These are phyloP conservation scores for Didymella glomerata DNA, from an alignment of 2,329 filamentous ascomycete genomes.

Conservation along the genomic window DNA sequence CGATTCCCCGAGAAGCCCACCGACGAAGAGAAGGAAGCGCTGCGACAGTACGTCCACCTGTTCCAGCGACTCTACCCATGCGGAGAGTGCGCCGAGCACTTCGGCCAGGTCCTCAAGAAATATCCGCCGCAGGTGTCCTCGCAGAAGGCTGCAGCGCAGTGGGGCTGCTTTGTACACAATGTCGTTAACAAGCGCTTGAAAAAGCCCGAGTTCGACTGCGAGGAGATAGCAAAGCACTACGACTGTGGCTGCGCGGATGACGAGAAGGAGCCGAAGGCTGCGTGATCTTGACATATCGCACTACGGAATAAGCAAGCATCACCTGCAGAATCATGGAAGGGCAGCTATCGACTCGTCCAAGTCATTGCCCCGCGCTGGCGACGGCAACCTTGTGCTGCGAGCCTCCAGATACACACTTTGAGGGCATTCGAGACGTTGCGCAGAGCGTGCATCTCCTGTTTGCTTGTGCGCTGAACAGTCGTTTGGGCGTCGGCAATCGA, in stretches of 20 bases:
- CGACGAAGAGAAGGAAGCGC: constrained; percentile 65
- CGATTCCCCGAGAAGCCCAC: constrained; percentile 71
- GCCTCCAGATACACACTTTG: background rate
- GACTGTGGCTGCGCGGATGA: constrained; percentile 71
- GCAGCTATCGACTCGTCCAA: constrained; percentile 10
- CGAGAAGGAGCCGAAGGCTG: constrained; percentile 42
- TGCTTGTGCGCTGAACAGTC: background rate
- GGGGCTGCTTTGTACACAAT: constrained; percentile 73
- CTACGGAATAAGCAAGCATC: constrained; percentile 25
- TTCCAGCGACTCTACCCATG: constrained; percentile 72
- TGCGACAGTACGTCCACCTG: constrained; percentile 68
- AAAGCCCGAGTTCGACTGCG: constrained; percentile 70
- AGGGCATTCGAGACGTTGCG: background rate
- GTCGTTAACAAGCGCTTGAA: constrained; percentile 69
- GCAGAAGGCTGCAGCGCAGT: constrained; percentile 68
- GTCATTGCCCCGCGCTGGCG: constrained; percentile 3
- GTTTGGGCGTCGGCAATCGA: background rate
- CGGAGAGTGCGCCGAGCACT: constrained; percentile 72
- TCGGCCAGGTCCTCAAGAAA: constrained; percentile 66
- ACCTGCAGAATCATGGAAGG: constrained; percentile 20
- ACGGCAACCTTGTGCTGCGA: background rate
- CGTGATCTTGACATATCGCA: constrained; percentile 25
- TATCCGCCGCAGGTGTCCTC: constrained; percentile 71
- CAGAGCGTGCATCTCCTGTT: background rate
- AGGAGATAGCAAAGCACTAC: constrained; percentile 71